Conservation (phyloP, 1,139 yeast genomes). For the Kodamaea anthophila region DNA sequence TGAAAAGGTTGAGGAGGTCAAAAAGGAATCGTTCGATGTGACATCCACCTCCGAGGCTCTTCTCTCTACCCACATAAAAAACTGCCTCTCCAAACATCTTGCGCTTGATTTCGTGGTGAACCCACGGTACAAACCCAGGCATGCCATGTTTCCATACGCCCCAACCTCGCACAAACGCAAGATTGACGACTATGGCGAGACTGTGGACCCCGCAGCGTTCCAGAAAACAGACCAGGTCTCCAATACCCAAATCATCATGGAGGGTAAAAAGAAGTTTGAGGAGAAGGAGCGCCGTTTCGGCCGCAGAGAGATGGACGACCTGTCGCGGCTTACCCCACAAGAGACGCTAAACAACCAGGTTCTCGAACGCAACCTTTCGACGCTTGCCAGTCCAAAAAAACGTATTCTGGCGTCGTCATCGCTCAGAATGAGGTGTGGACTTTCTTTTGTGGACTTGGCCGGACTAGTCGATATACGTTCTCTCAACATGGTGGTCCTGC, state of each 20-base stretch:
- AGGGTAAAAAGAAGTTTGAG: constrained; percentile 23
- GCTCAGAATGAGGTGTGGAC: constrained; percentile 57
- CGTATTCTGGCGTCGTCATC: constrained; percentile 29
- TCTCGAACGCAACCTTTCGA: constrained; percentile 46
- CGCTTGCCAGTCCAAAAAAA: constrained; percentile 52
- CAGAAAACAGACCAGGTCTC: constrained; percentile 50
- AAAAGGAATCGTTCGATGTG: constrained; percentile 16
- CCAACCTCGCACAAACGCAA: constrained; percentile 47
- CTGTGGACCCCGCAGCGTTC: constrained; percentile 60
- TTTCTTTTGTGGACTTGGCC: constrained; percentile 74
- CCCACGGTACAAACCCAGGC: constrained; percentile 50
- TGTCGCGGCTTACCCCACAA: constrained; percentile 38
- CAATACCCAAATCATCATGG: constrained; percentile 29
- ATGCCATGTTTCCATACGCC: constrained; percentile 72
- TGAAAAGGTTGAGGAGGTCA: constrained; percentile 1
- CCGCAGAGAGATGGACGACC: constrained; percentile 20
- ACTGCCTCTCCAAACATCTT: constrained; percentile 31
- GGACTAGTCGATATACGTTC: constrained; percentile 87
- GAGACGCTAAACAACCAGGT: constrained; percentile 39
- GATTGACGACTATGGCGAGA: constrained; percentile 81
- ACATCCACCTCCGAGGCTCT: constrained; percentile 39
- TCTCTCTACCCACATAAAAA: constrained; percentile 34
- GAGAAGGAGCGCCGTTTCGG: constrained; percentile 30
- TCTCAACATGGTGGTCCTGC: constrained; percentile 68
- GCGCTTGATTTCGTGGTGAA: constrained; percentile 62